Evolutionary conservation across 2,329 filamentous ascomycete species (phyloP), one percentile per base, ranked within the genome.

Genomic region (Claviceps pazoutovae): DNA sequence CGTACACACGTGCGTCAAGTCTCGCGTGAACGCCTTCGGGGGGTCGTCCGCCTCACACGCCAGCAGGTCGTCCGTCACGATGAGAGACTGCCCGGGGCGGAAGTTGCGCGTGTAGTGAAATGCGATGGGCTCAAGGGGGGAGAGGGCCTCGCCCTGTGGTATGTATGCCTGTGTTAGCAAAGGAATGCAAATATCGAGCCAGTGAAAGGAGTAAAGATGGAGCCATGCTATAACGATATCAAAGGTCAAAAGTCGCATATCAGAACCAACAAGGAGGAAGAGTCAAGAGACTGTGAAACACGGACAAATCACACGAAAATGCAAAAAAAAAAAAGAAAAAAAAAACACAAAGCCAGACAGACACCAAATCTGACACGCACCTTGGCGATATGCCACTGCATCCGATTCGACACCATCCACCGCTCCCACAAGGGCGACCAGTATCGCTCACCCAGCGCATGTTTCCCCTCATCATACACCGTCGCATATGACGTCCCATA

Each of bases 41-140:
- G 81, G 82, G 50, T 74, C 73, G 56, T 89, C 84, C 3, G 78
- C 75, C 52, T 86, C 84, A 59, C 83, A 88, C 4, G 83, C 84
- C 54, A 90, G 87, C 39, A 91, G 71, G 60, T 91, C 86, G 65
- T 91, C 86, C 49, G 86, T 86, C 5, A 91, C 86, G 4, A 88
- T 68, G 6, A 89, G 75, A 0, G 83, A 86, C 66, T 90, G 86
- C 0, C 84, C 83, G 0, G 85, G 84, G 1, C 85, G 79, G 69
- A 91, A 91, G 66, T 90, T 91, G 55, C 86, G 82, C 3, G 86
- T 90, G 68, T 90, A 91, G 71, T 90, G 86, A 68, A 91, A 90
- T 2, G 84, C 84, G 53, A 90, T 83, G 0, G 86, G 86, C 1
- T 78, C 74, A 1, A 80, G 71, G n/a, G 86, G 82, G 7, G 84